A percentile compares a stretch with the other conserved stretches of the same genome.
Evolutionary conservation across 2,329 filamentous ascomycete genomes (phyloP).

Genomic region (Sporothrix dimorphospora): DNA sequence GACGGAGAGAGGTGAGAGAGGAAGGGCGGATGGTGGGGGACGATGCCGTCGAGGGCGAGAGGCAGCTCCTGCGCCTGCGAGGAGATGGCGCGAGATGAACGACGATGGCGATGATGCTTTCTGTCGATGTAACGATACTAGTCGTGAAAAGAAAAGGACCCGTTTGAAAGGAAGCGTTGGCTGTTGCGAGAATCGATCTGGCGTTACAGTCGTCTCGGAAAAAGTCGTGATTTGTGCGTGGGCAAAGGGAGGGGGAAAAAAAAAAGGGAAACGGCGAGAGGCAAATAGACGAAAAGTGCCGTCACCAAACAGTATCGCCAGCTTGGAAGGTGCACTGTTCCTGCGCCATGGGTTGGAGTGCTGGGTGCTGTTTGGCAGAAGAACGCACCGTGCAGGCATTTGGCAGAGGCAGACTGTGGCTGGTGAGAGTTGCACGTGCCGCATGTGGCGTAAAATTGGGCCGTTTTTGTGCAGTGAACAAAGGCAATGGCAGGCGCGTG

Average conservation of each 20-base stretch:
- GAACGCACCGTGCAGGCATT: background rate
- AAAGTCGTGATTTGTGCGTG: background rate
- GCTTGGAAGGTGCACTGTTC: conserved; percentile 4
- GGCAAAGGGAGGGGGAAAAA: background rate
- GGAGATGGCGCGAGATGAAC: background rate
- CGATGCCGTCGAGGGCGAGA: conserved; percentile 6
- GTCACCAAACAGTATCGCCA: background rate
- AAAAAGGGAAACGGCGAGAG: background rate
- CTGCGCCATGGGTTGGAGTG: background rate
- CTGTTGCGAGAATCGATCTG: background rate
- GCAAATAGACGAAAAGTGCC: background rate
- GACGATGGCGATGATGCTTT: background rate
- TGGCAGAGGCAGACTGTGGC: background rate
- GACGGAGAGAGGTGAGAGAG: background rate
- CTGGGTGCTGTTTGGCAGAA: no score
- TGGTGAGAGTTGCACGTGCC: background rate
- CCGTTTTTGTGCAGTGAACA: background rate
- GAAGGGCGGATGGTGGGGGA: background rate
- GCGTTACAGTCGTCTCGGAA: background rate
- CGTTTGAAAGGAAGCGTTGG: background rate
- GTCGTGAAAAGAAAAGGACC: background rate
- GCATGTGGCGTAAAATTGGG: background rate
- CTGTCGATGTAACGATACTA: background rate
- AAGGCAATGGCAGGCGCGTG: background rate
- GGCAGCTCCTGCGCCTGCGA: conserved; percentile 3